Percentiles rank a stretch among this genome's conserved stretches.
phyloP scores from a whole-genome alignment of 2,329 filamentous ascomycete genomes.

The Sarocladium strictum region DNA sequence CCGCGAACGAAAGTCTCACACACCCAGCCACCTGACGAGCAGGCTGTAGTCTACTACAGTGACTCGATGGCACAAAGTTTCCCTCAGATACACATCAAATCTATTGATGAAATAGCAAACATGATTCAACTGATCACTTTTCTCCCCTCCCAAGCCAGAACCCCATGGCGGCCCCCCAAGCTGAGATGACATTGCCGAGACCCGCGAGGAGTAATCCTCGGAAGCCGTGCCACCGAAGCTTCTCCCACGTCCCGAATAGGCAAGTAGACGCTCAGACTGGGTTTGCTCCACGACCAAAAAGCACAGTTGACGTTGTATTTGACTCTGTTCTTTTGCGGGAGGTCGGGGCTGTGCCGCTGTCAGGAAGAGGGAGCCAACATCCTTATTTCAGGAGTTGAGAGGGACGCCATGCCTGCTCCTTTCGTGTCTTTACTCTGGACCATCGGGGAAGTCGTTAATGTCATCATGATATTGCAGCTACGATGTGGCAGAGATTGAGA shows the following conservation, averaged over 20 bases:
- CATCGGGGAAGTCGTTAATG: too few species aligned
- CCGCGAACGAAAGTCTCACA: too few species aligned
- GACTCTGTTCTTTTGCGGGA: background rate
- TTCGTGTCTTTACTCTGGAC: background rate
- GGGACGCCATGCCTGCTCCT: too few species aligned
- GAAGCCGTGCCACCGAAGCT: constrained; percentile 1
- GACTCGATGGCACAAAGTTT: too few species aligned
- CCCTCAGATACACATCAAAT: too few species aligned
- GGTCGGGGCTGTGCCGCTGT: constrained; percentile 4
- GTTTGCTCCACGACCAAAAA: too few species aligned
- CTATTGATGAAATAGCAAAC: too few species aligned
- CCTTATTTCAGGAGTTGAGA: background rate
- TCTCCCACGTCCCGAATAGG: constrained; percentile 2
- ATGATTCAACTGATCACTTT: background rate
- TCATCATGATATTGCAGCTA: background rate
- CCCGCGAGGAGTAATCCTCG: constrained; percentile 5
- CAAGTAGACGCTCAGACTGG: background rate
- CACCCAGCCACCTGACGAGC: too few species aligned
- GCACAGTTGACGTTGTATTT: too few species aligned
- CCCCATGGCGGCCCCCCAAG: background rate
- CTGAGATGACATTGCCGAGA: background rate
- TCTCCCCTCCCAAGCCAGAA: background rate
- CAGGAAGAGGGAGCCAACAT: background rate
- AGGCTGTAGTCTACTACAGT: too few species aligned
- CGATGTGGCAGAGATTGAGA: constrained; percentile 5